Evolutionary conservation across 352 stramenopile species (phyloP), one percentile per base, ranked within the genome.

Genomic region (Globisporangium irregulare): DNA sequence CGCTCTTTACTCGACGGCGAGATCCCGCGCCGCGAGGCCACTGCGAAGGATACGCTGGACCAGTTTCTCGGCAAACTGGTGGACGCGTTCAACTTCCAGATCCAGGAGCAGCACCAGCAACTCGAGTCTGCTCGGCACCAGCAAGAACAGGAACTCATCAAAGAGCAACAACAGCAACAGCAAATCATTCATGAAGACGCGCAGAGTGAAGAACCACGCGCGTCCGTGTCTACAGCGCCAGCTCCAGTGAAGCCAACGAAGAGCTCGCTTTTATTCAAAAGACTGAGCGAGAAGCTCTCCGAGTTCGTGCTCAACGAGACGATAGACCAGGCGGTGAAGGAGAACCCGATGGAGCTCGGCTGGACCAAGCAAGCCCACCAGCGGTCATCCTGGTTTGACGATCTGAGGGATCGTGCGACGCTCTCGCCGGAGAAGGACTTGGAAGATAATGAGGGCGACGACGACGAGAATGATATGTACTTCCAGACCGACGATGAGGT

Each of bases 41-140:
- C 70, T 22, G 71, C 66, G 10, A 69, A 61, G 9, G 58, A 61
- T 10, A 32, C 41, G 8, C 53, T 87, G 10, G 70, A 82, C 22
- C 69, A 77, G 15, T 71, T 77, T n/a, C 67, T 84, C 8, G 76
- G 73, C 48, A 70, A 54, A 50, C 51, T 87, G 20, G 74, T 86
- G 43, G 76, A 84, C 53, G 70, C 77, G 34, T 70, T 70, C 48
- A 48, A 70, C 57, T 87, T 87, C 56, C 73, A 75, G 48, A 71
- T 87, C 48, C 56, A 70, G 25, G 59, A 69, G 59, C 41, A 48
- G n/a, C 24, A 36, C 43, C 43, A 51, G 12, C 38, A 43, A 25
- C n/a, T 55, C 15, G 22, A 22, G 15, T 18, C 58, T 18, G 62
- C 10, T 48, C 24, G 25, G n/a, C 25, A 10, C 38, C 43, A 53